These are phyloP conservation scores for Alternaria ventricosa DNA, from an alignment of 2,329 filamentous ascomycete genomes.

Conservation along the genomic window DNA sequence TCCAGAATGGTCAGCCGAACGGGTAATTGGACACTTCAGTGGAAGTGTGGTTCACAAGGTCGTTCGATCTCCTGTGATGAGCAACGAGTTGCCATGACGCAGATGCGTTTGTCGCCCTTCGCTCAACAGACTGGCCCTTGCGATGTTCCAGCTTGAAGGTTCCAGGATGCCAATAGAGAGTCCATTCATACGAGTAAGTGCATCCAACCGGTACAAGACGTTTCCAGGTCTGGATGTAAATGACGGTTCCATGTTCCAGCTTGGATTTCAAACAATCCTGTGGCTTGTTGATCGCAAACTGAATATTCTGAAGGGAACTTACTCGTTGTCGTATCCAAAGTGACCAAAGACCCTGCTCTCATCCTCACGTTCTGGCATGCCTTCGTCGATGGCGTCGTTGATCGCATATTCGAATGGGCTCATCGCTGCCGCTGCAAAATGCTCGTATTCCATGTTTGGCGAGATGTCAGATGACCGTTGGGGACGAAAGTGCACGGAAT, in stretches of 20 bases:
- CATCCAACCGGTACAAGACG: neutral
- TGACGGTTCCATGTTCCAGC: neutral
- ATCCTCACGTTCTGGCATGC: neutral
- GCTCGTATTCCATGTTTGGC: neutral
- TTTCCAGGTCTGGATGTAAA: neutral
- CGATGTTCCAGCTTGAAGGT: neutral
- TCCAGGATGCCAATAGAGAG: neutral
- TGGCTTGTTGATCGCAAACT: conserved; percentile 4
- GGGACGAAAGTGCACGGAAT: neutral
- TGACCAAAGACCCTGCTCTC: neutral
- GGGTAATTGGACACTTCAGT: neutral
- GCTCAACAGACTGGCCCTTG: neutral
- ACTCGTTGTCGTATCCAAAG: conserved; percentile 2
- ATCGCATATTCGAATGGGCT: neutral
- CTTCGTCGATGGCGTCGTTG: neutral
- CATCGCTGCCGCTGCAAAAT: neutral
- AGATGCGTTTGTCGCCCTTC: neutral
- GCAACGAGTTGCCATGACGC: neutral
- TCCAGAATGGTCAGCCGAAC: neutral
- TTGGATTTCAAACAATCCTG: neutral
- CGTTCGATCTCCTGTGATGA: neutral
- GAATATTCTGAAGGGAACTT: conserved; percentile 11
- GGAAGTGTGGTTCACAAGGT: accelerated
- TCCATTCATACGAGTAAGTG: too few species aligned
- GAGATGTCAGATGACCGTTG: neutral